Evolutionary conservation across 2,329 filamentous ascomycete genomes (phyloP).

Genomic region (Pseudocercospora fuligena): DNA sequence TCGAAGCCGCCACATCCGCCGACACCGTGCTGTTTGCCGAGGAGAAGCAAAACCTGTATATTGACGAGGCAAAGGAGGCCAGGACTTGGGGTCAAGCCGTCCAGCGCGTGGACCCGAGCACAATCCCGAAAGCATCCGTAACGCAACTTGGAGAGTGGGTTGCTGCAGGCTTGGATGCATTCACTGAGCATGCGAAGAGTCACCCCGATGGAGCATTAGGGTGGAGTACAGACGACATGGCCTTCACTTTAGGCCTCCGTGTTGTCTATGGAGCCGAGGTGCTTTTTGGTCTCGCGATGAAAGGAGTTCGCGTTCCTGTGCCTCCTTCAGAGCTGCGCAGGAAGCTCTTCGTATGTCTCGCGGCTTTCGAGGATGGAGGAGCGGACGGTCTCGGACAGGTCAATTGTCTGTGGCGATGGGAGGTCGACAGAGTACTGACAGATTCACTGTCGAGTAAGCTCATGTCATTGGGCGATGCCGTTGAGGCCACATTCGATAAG

Average conservation of each 20-base stretch:
- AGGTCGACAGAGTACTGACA: slow-evolving; percentile 41
- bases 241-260: slow-evolving; percentile 64
- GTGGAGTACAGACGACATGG: slow-evolving; percentile 67
- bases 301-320: slow-evolving; percentile 26
- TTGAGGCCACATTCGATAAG: not conserved
- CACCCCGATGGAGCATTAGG: slow-evolving; percentile 70
- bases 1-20: slow-evolving; percentile 35
- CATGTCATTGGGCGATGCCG: slow-evolving; percentile 1
- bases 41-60: slow-evolving; percentile 93
- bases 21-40: slow-evolving; percentile 78
- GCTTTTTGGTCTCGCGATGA: slow-evolving; percentile 38
- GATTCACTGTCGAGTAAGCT: slow-evolving; percentile 28
- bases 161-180: slow-evolving; percentile 51
- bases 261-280: slow-evolving; percentile 50
- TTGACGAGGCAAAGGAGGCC: slow-evolving; percentile 79
- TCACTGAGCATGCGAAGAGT: slow-evolving; percentile 44
- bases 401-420: slow-evolving; percentile 46
- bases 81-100: slow-evolving; percentile 68
- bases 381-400: slow-evolving; percentile 19
- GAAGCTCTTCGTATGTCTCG: slow-evolving; percentile 37
- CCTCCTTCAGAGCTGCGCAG: slow-evolving; percentile 34
- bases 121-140: slow-evolving; percentile 34
- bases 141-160: slow-evolving; percentile 53
- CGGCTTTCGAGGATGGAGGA: slow-evolving; percentile 26
- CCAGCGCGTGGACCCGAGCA: slow-evolving; percentile 33